Percentiles rank a stretch among this genome's conserved stretches.
phyloP scores from a whole-genome alignment of 345 rosid genomes.

The Kandelia obovata region DNA sequence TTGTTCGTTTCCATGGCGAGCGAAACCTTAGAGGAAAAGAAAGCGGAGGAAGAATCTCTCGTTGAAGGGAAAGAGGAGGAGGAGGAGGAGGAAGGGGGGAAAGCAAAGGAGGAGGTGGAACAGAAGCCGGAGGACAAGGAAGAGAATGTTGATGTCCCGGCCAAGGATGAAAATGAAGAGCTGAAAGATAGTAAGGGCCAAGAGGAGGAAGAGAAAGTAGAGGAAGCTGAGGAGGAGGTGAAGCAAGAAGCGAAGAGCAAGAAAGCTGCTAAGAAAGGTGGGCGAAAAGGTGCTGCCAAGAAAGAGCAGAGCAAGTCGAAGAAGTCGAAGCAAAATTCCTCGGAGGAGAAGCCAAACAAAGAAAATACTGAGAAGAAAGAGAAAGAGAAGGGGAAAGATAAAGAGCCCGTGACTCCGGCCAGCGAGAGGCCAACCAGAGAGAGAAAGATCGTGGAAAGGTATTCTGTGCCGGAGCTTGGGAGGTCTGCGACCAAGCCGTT shows the following conservation, averaged over 20 bases:
- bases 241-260: slow-evolving; percentile 14
- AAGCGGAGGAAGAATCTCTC: slow-evolving; percentile 38
- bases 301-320: slow-evolving; percentile 14
- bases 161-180: not conserved
- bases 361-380: slow-evolving; percentile 17
- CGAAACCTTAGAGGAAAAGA: slow-evolving; percentile 67
- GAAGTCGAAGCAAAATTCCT: too few species aligned
- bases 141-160: not conserved
- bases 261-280: slow-evolving; percentile 19
- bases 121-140: not conserved
- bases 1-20: slow-evolving; percentile 42
- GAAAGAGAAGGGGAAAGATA: slow-evolving; percentile 17
- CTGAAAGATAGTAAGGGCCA: not conserved
- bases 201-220: slow-evolving; percentile 6
- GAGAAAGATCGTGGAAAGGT: slow-evolving; percentile 85
- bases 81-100: slow-evolving; percentile 14
- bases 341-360: not conserved
- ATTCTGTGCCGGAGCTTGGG: slow-evolving; percentile 55
- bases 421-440: slow-evolving; percentile 85
- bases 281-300: slow-evolving; percentile 28
- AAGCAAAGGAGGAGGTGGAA: slow-evolving; percentile 3
- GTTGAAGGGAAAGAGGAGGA: slow-evolving; percentile 14
- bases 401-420: slow-evolving; percentile 46
- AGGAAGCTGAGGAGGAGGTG: slow-evolving; percentile 8
- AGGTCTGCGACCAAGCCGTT: slow-evolving; percentile 56